Evolutionary conservation across 2,329 filamentous ascomycete species (phyloP).

Genomic region (Epichloe coenophiala): DNA sequence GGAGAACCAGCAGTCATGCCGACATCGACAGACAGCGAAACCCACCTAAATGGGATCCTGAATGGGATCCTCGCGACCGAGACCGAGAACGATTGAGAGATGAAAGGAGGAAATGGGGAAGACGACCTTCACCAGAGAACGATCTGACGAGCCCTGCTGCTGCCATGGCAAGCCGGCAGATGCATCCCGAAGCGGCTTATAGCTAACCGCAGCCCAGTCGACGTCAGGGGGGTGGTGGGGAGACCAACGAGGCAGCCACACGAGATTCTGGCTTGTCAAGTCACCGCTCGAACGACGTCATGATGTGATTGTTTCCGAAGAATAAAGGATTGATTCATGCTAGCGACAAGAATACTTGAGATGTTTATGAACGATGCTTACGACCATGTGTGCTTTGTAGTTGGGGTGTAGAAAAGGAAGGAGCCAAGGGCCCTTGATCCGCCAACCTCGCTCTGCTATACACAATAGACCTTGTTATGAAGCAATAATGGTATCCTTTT

Average conservation of each 20-base stretch:
- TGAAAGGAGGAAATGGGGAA: conserved; percentile 23
- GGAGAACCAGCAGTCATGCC: conserved; percentile 36
- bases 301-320: too few relatives aligned
- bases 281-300: too few relatives aligned
- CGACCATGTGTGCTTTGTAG: background rate
- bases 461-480: background rate
- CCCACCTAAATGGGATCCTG: conserved; percentile 19
- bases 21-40: conserved; percentile 31
- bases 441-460: background rate
- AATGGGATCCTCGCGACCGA: conserved; percentile 16
- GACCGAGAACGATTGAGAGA: conserved; percentile 17
- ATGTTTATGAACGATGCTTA: background rate
- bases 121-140: conserved; percentile 19
- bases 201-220: conserved; percentile 6
- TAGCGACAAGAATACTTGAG: background rate
- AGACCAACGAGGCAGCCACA: background rate
- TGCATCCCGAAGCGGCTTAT: conserved; percentile 22
- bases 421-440: background rate
- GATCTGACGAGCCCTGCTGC: conserved; percentile 17
- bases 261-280: background rate
- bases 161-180: conserved; percentile 16
- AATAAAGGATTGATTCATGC: background rate
- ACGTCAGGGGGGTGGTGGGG: too few relatives aligned
- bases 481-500: background rate
- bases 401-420: background rate